Evolutionary conservation across 1,139 yeast genomes (phyloP), one percentile per base, ranked within the genome.

Genomic region (Zygoascus sp.): DNA sequence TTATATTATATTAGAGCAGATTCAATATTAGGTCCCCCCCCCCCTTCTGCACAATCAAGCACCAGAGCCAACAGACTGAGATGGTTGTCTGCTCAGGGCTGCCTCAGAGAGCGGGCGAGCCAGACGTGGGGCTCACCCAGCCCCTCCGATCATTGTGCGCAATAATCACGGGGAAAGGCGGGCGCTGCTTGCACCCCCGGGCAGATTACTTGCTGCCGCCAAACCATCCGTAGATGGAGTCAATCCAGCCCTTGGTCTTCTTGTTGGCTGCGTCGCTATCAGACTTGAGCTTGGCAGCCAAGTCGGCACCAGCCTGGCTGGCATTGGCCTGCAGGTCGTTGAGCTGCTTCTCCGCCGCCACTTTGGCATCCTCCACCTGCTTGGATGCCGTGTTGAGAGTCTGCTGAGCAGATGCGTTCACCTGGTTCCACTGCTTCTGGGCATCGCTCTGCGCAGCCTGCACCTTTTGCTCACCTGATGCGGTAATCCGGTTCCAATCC

Each of bases 231-330:
- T 39, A 34, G 30, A 49, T 46, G 22, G 41, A 30, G 32, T 46
- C 44, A 27, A 44, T 27, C 32, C 44, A 42, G 13, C 47, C 45
- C 47, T 50, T 46, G 41, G 46, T 32, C 43, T 42, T 28, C 30
- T 48, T 36, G 22, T 46, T 46, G 3, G 49, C 49, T 32, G 34
- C 27, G 38, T 51, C 53, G 30, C 45, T 45, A 16, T 42, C 45
- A 2, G 22, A 25, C 44, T 28, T 50, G 27, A 40, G 39, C 42
- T 13, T 60, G 30, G 8, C 59, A 63, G 45, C 62, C 66, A 16
- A 61, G 5, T 43, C 57, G 49, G 42, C 60, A 25, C 62, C 50
- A 32, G 50, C 45, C 47, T 63, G 54, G 7, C 44, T 46, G 23
- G 44, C 32, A 16, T 38, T 48, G 6, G 50, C 55, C 40, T 40